Conservation (phyloP, 2,329 filamentous ascomycete species). For the Fusarium sp. region DNA sequence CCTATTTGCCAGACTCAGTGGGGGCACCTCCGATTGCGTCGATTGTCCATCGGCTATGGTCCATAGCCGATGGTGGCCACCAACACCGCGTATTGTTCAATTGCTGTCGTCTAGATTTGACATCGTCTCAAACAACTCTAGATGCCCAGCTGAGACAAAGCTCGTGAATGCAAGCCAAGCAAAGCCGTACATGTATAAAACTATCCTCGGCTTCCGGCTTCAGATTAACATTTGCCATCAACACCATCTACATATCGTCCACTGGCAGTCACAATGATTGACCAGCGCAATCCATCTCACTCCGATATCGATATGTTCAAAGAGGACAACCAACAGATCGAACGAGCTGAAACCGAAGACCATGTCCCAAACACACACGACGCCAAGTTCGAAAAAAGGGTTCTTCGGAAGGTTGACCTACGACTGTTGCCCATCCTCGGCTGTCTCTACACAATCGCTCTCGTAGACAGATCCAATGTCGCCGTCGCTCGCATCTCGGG, state of each 20-base stretch:
- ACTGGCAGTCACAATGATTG: not conserved
- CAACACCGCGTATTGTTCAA: not conserved
- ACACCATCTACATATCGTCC: not conserved
- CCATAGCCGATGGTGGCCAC: conserved; percentile 9
- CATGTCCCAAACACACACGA: not conserved
- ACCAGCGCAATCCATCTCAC: not conserved
- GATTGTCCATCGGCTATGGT: conserved; percentile 1
- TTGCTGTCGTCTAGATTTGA: too few relatives aligned
- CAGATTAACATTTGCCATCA: not conserved
- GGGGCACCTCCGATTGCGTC: not conserved
- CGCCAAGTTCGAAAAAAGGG: conserved; percentile 28
- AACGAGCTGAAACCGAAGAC: not conserved
- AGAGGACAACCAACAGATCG: conserved; percentile 10
- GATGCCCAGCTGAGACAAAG: too few relatives aligned
- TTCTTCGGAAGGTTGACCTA: conserved; percentile 25
- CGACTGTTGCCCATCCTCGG: conserved; percentile 30
- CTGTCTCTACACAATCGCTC: conserved; percentile 35
- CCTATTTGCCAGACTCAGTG: not conserved
- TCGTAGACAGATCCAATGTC: conserved; percentile 33
- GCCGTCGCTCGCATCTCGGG: conserved; percentile 35
- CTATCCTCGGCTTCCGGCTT: not conserved
- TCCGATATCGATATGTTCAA: conserved; percentile 8
- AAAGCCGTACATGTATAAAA: not conserved
- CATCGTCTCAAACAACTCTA: too few relatives aligned
- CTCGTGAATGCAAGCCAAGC: too few relatives aligned